phyloP scores from a whole-genome alignment of 768 basidiomycete species.

The Polyporus arcularius region DNA sequence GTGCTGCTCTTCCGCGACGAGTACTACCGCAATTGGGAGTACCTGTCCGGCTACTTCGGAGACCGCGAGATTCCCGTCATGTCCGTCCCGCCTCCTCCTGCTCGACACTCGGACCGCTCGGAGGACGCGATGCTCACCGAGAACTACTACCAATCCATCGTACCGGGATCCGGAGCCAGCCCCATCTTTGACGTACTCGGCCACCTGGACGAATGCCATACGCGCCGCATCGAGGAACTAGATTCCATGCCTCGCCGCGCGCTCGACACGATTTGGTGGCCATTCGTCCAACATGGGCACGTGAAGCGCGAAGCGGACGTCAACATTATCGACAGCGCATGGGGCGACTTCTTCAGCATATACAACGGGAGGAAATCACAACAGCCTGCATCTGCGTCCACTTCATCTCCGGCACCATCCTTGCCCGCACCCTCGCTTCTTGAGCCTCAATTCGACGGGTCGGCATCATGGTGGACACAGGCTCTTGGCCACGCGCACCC shows the following conservation, averaged over 20 bases:
- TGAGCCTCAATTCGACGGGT: conserved; percentile 79
- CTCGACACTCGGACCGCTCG: conserved; percentile 39
- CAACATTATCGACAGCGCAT: conserved; percentile 89
- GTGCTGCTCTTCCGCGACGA: conserved; percentile 82
- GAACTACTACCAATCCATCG: conserved; percentile 67
- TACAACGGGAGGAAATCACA: conserved; percentile 39
- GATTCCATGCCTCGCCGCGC: conserved; percentile 79
- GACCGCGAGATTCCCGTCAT: conserved; percentile 64
- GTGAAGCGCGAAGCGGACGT: conserved; percentile 71
- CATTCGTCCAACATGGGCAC: conserved; percentile 89
- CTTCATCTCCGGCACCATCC: conserved; percentile 17
- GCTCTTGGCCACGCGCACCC: conserved; percentile 82
- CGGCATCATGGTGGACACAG: conserved; percentile 99
- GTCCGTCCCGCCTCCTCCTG: conserved; percentile 61
- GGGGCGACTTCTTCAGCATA: conserved; percentile 83
- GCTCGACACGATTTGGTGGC: conserved; percentile 89
- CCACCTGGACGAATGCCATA: conserved; percentile 66
- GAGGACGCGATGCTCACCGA: conserved; percentile 59
- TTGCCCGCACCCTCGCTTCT: conserved; percentile 37
- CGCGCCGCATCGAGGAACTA: conserved; percentile 66
- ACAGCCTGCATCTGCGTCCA: conserved; percentile 8
- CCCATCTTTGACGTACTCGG: conserved; percentile 50
- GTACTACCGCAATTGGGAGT: conserved; percentile 88
- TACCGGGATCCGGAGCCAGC: conserved; percentile 35
- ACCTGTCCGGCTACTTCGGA: conserved; percentile 75